Percentiles rank a stretch among this genome's conserved stretches.
Conservation (phyloP, 2,329 filamentous ascomycete genomes). For the Xylaria digitata region DNA sequence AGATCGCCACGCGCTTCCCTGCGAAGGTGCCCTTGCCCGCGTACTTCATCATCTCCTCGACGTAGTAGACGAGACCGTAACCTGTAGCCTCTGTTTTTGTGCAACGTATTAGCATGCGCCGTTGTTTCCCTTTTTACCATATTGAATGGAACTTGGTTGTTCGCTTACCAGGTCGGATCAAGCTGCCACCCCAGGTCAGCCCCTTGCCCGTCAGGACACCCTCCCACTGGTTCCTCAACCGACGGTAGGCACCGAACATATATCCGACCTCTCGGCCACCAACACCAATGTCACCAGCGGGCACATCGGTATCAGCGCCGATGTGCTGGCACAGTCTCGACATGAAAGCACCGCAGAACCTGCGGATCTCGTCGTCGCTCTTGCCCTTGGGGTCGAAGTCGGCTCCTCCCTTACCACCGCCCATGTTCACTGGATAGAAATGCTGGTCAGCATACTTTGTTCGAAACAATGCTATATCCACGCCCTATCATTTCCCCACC, state of each 20-base stretch:
- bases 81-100: constrained; percentile 81
- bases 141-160: neutral
- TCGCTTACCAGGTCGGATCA: constrained; percentile 80
- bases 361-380: constrained; percentile 95
- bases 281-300: constrained; percentile 96
- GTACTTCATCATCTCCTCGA: constrained; percentile 94
- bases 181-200: constrained; percentile 87
- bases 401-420: constrained; percentile 95
- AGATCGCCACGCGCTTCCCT: constrained; percentile 95
- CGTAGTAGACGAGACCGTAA: constrained; percentile 96
- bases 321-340: constrained; percentile 95
- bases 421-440: constrained; percentile 78
- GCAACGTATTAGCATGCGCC: constrained; percentile 17
- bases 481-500: neutral
- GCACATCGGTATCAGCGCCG: constrained; percentile 93
- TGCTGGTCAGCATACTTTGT: constrained; percentile 16
- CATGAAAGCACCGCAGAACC: constrained; percentile 98
- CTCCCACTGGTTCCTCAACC: constrained; percentile 89
- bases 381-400: constrained; percentile 99
- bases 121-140: neutral
- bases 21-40: constrained; percentile 86
- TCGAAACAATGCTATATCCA: neutral
- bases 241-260: constrained; percentile 94
- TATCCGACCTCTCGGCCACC: constrained; percentile 91
- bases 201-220: constrained; percentile 98